phyloP scores from a whole-genome alignment of 179 eudicot genomes.

The Gypsophila paniculata region DNA sequence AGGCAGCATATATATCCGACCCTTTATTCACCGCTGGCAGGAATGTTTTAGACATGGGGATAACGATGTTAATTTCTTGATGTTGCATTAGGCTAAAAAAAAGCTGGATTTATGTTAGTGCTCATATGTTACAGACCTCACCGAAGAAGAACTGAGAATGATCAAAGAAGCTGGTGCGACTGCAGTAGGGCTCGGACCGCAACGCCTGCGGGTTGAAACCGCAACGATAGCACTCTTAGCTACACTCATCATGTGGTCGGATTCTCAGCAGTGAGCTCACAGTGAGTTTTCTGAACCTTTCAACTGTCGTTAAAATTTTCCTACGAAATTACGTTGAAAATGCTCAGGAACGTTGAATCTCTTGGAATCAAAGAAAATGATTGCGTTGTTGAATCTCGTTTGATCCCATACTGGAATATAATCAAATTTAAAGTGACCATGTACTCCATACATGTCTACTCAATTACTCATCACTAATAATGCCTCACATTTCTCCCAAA shows the following conservation, averaged over 20 bases:
- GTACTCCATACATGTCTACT: too few relatives aligned
- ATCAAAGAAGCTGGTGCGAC: constrained; percentile 68
- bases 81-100: background rate
- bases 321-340: background rate
- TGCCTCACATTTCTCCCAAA: too few relatives aligned
- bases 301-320: background rate
- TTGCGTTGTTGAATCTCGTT: background rate
- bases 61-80: background rate
- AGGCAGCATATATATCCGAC: too few relatives aligned
- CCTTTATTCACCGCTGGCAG: too few relatives aligned
- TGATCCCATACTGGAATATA: background rate
- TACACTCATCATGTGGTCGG: constrained; percentile 83
- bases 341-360: background rate
- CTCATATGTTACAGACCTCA: constrained; percentile 53
- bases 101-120: constrained; percentile 11
- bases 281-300: constrained; percentile 7
- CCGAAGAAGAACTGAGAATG: constrained; percentile 53
- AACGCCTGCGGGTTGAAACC: constrained; percentile 87
- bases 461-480: too few relatives aligned
- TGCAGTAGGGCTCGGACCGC: constrained; percentile 82
- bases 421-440: too few relatives aligned
- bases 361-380: background rate
- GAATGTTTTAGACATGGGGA: background rate
- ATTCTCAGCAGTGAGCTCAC: constrained; percentile 35
- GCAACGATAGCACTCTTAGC: constrained; percentile 80